These are phyloP conservation scores for Xylaria sp. DNA, from an alignment of 2,329 filamentous ascomycete species.

Conservation along the genomic window DNA sequence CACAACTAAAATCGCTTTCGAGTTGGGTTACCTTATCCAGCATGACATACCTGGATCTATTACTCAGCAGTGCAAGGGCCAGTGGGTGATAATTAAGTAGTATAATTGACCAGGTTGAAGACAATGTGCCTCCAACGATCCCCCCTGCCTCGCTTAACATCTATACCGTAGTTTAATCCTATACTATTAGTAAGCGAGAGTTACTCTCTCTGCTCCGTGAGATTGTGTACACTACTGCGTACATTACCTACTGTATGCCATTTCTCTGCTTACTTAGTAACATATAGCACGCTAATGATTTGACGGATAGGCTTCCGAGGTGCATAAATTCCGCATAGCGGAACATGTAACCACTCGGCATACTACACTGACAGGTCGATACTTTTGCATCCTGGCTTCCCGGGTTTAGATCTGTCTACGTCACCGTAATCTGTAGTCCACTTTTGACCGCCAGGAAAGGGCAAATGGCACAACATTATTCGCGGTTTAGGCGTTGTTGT, in stretches of 20 bases:
- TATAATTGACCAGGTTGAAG: constrained; percentile 1
- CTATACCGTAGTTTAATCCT: not conserved
- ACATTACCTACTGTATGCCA: not conserved
- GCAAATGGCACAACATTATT: not conserved
- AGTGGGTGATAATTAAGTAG: not conserved
- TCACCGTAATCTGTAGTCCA: constrained; percentile 9
- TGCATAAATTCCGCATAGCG: not conserved
- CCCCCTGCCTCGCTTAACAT: constrained; percentile 30
- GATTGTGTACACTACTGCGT: not conserved
- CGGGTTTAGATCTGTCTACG: constrained; percentile 12
- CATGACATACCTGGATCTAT: constrained; percentile 13
- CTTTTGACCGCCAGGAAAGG: not conserved
- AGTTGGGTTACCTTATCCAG: constrained; percentile 24
- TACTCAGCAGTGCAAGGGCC: constrained; percentile 2
- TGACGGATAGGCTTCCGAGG: not conserved
- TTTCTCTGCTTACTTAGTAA: not conserved
- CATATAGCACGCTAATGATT: not conserved
- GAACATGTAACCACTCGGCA: not conserved
- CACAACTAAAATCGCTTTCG: constrained; percentile 4
- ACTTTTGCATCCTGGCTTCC: not conserved
- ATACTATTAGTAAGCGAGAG: too few species aligned
- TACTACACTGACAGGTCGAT: not conserved
- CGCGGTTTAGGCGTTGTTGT: not conserved
- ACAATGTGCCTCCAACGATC: not conserved
- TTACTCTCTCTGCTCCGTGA: constrained; percentile 10